Conservation (phyloP, 345 rosid species). For the Viola odorata region DNA sequence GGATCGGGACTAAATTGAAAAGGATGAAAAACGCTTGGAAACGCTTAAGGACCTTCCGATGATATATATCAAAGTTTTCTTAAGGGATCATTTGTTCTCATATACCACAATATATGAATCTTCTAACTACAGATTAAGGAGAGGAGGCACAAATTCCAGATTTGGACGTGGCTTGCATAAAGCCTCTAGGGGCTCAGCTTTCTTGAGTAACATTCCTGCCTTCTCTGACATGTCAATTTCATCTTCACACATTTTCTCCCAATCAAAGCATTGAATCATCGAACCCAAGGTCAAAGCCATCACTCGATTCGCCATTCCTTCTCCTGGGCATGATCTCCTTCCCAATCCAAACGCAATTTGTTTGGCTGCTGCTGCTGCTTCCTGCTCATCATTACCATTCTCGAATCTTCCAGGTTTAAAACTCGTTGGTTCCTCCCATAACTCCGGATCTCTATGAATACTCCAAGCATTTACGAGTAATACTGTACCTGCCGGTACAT, state of each 20-base stretch:
- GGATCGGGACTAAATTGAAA: too few species aligned
- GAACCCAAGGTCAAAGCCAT: neutral
- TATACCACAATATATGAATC: too few species aligned
- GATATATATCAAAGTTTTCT: too few species aligned
- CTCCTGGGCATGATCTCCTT: neutral
- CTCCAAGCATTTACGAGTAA: neutral
- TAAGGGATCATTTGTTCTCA: too few species aligned
- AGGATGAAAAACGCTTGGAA: too few species aligned
- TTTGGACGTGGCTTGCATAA: neutral
- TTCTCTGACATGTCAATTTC: neutral
- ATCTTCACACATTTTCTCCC: neutral
- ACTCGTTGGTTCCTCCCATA: neutral
- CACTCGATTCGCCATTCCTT: neutral
- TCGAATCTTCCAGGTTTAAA: conserved; percentile 5
- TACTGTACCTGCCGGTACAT: neutral
- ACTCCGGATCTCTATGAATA: neutral
- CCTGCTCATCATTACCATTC: neutral
- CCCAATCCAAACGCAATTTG: neutral
- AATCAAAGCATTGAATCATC: conserved; percentile 4
- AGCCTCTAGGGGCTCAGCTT: neutral
- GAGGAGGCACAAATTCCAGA: neutral
- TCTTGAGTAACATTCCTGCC: neutral
- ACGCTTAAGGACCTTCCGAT: too few species aligned
- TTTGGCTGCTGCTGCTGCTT: neutral
- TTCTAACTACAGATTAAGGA: too few species aligned